Percentiles rank a stretch among this genome's conserved stretches.
Conservation (phyloP, 306 rosid genomes). For the Begonia peltatifolia region DNA sequence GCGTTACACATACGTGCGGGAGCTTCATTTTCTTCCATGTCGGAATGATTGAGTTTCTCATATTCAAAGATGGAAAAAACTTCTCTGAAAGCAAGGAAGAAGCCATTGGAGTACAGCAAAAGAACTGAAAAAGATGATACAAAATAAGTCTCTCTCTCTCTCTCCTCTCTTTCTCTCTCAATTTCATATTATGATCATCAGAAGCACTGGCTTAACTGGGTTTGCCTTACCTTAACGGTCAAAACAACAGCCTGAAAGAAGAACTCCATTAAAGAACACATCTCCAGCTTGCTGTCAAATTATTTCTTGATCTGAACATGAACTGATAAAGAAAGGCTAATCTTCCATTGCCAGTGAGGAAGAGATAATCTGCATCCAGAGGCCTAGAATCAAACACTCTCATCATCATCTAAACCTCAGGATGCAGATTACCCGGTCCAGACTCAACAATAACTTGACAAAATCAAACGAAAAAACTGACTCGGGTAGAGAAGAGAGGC, state of each 20-base stretch:
- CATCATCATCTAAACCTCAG: constrained; percentile 51
- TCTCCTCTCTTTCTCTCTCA: too few relatives aligned
- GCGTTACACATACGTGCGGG: constrained; percentile 46
- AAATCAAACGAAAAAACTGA: neutral
- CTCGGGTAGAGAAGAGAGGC: neutral
- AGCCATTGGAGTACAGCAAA: constrained; percentile 30
- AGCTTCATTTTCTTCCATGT: constrained; percentile 53
- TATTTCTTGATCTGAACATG: too few relatives aligned
- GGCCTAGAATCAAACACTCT: constrained; percentile 22
- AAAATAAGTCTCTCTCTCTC: too few relatives aligned
- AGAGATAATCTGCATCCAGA: constrained; percentile 39
- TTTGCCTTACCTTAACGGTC: too few relatives aligned
- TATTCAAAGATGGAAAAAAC: constrained; percentile 54
- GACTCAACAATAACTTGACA: constrained; percentile 12
- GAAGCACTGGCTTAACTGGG: too few relatives aligned
- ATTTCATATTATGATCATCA: too few relatives aligned
- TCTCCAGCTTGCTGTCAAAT: too few relatives aligned
- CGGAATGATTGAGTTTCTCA: constrained; percentile 54
- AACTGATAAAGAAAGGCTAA: too few relatives aligned
- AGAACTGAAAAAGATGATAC: constrained; percentile 2
- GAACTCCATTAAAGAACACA: too few relatives aligned
- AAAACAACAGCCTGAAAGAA: too few relatives aligned
- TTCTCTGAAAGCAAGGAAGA: constrained; percentile 33
- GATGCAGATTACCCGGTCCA: constrained; percentile 50
- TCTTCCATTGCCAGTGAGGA: constrained; percentile 10